phyloP scores from a whole-genome alignment of 106 monocot species.

The Xerophyta viscosa region DNA sequence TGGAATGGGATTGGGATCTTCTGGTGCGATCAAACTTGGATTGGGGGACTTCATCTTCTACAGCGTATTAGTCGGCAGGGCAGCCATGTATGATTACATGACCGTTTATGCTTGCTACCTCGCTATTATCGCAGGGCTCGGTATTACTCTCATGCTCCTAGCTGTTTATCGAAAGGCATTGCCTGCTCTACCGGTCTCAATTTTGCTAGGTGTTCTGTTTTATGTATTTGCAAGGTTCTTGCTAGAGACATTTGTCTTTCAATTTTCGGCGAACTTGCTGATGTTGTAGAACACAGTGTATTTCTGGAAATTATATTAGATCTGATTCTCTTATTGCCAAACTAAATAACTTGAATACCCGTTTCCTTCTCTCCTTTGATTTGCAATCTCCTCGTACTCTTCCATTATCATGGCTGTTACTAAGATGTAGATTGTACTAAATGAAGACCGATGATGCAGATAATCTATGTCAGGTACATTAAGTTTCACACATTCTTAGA shows the following conservation, averaged over 20 bases:
- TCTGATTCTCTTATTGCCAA: too few species aligned
- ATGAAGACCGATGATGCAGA: too few species aligned
- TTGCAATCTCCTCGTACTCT: too few species aligned
- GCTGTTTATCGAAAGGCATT: conserved; percentile 72
- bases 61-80: conserved; percentile 88
- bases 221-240: conserved; percentile 64
- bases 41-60: conserved; percentile 98
- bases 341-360: too few species aligned
- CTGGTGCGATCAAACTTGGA: conserved; percentile 89
- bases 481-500: too few species aligned
- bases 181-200: conserved; percentile 91
- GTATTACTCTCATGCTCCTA: conserved; percentile 69
- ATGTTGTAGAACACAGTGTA: conserved; percentile 55
- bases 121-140: conserved; percentile 85
- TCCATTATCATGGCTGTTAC: too few species aligned
- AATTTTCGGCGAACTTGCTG: conserved; percentile 62
- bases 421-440: too few species aligned
- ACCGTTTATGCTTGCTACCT: conserved; percentile 96
- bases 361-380: too few species aligned
- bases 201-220: conserved; percentile 70
- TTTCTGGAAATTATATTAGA: neutral
- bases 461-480: too few species aligned
- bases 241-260: conserved; percentile 74
- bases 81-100: conserved; percentile 80
- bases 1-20: conserved; percentile 64